phyloP scores from a whole-genome alignment of 139 green algal genomes.

The Picochlorum sp. region DNA sequence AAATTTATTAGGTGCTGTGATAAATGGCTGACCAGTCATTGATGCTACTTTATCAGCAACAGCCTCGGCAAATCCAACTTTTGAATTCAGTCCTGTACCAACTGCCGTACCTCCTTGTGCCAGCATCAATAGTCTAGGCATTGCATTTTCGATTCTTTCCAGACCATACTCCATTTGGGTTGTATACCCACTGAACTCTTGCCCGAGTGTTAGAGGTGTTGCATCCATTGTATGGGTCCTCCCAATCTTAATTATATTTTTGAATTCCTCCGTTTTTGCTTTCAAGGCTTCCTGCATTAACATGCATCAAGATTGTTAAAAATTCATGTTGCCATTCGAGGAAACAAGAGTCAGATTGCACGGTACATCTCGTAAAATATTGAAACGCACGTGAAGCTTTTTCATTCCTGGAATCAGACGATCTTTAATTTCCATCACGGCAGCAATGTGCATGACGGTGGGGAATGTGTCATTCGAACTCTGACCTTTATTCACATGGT shows the following conservation, averaged over 20 bases:
- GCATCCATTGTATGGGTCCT: constrained; percentile 92
- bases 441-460: constrained; percentile 91
- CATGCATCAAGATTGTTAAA: not conserved
- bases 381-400: constrained; percentile 53
- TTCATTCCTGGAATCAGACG: constrained; percentile 64
- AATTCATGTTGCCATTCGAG: not conserved
- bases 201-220: constrained; percentile 85
- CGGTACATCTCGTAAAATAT: not conserved
- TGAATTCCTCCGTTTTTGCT: constrained; percentile 66
- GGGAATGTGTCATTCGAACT: constrained; percentile 95
- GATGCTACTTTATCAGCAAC: constrained; percentile 64
- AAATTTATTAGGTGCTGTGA: constrained; percentile 95
- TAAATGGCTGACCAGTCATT: constrained; percentile 79
- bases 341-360: not conserved
- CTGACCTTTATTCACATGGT: constrained; percentile 95
- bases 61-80: constrained; percentile 57
- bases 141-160: constrained; percentile 40
- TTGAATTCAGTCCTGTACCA: constrained; percentile 91
- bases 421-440: constrained; percentile 49
- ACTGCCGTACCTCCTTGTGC: constrained; percentile 91
- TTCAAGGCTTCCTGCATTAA: constrained; percentile 40
- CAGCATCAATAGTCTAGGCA: constrained; percentile 69
- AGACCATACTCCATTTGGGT: constrained; percentile 78
- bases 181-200: constrained; percentile 89
- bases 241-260: constrained; percentile 91